Evolutionary conservation across 1,284 basidiomycete species (phyloP).

Genomic region (Ceratobasidium theobromae): DNA sequence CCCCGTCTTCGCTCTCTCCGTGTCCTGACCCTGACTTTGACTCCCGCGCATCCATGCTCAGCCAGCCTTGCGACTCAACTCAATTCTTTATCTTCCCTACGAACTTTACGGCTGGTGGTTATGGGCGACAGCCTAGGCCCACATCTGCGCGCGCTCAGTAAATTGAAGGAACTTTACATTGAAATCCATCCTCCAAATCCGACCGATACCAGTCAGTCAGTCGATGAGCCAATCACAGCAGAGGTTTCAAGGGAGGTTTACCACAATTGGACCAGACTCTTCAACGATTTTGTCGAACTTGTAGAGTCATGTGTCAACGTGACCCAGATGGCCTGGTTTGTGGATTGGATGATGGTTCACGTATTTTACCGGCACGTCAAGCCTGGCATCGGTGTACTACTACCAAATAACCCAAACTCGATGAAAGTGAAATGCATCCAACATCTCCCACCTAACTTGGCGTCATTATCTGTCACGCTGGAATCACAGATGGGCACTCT

Average conservation of each 20-base stretch:
- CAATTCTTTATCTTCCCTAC: neutral
- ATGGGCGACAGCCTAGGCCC: constrained; percentile 3
- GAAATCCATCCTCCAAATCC: constrained; percentile 7
- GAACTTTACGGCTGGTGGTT: neutral
- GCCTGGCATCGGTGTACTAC: neutral
- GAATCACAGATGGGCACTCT: constrained; percentile 13
- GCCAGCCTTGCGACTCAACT: neutral
- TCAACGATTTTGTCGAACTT: constrained; percentile 11
- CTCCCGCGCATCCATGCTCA: neutral
- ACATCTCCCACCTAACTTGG: neutral
- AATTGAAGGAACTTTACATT: neutral
- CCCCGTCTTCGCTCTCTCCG: neutral
- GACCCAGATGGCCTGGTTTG: neutral
- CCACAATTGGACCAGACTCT: constrained; percentile 6
- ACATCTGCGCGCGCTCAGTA: neutral
- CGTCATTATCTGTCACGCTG: neutral
- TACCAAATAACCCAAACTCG: too few relatives aligned
- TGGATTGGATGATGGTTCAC: constrained; percentile 8
- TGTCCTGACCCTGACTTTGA: neutral
- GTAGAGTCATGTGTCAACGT: neutral
- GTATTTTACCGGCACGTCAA: constrained; percentile 8
- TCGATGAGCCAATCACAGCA: too few relatives aligned
- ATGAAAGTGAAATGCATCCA: neutral
- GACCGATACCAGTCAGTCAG: too few relatives aligned
- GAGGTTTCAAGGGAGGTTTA: constrained; percentile 5